Conservation (phyloP, 495 filamentous ascomycete species). For the Tuber borchii region DNA sequence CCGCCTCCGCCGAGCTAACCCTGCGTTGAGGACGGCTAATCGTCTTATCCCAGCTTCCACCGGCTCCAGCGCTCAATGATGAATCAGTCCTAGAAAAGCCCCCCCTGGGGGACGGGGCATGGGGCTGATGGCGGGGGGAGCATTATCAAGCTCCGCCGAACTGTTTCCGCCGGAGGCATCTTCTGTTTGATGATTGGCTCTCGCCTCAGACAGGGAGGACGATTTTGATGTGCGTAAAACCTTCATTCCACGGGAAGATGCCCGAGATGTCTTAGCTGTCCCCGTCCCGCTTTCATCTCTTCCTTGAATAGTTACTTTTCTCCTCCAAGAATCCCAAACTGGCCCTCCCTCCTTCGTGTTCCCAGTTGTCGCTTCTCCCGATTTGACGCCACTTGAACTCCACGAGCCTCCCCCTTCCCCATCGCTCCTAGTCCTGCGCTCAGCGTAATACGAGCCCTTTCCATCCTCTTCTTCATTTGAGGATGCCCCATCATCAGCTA, state of each 20-base stretch:
- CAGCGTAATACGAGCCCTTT: constrained; percentile 55
- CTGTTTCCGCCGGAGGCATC: constrained; percentile 7
- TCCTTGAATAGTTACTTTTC: constrained; percentile 19
- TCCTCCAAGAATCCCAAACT: constrained; percentile 40
- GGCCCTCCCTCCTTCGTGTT: constrained; percentile 16
- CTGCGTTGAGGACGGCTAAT: constrained; percentile 37
- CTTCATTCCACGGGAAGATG: constrained; percentile 37
- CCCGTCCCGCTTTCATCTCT: constrained; percentile 5
- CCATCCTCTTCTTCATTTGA: constrained; percentile 47
- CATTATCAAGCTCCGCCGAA: constrained; percentile 14
- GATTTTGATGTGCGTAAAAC: constrained; percentile 41
- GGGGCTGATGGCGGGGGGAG: constrained; percentile 12
- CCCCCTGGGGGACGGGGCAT: constrained; percentile 23
- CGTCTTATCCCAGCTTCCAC: constrained; percentile 40
- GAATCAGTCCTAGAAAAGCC: constrained; percentile 26
- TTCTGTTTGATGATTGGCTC: constrained; percentile 24
- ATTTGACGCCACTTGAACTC: constrained; percentile 42
- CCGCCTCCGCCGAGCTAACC: constrained; percentile 46
- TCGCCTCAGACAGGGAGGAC: constrained; percentile 33
- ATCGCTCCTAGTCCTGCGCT: constrained; percentile 50
- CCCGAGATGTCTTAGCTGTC: constrained; percentile 23
- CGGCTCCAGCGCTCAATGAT: constrained; percentile 34
- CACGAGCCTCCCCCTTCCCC: constrained; percentile 43
- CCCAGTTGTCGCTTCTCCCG: constrained; percentile 12
- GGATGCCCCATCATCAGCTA: constrained; percentile 44